Evolutionary conservation across 2,329 filamentous ascomycete genomes (phyloP).

Genomic region (Ceratocystis harringtonii): DNA sequence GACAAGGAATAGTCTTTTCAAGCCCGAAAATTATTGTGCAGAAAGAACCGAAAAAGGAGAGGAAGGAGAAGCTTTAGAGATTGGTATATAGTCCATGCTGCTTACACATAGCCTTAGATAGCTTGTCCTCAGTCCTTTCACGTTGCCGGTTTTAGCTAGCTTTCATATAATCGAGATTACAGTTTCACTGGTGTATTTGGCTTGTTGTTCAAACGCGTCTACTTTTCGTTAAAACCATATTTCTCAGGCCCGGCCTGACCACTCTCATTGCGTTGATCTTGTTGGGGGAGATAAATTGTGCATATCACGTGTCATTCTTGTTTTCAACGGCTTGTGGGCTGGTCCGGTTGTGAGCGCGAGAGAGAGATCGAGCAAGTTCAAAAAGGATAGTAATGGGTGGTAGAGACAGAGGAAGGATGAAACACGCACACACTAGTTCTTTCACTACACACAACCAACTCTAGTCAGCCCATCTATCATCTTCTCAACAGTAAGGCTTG

Average conservation of each 20-base stretch:
- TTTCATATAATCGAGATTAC: not conserved
- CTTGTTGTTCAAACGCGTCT: not conserved
- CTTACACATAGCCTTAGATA: not conserved
- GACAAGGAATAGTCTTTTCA: not conserved
- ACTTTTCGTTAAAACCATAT: not conserved
- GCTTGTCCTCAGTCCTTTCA: not conserved
- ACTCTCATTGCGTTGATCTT: not conserved
- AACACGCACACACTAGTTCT: not conserved
- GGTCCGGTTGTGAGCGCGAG: not conserved
- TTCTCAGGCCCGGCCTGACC: not conserved
- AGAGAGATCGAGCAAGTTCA: not conserved
- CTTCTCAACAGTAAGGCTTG: too few species aligned
- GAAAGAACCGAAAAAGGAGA: not conserved
- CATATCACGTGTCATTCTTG: slow-evolving; percentile 1
- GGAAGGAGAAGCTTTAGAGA: not conserved
- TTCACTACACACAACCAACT: not conserved
- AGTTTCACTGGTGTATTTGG: not conserved
- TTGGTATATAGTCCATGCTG: not conserved
- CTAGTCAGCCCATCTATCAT: too few species aligned
- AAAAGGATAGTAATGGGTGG: not conserved
- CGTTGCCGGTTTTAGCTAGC: not conserved
- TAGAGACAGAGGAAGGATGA: not conserved
- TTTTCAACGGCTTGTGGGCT: not conserved
- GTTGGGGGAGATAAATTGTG: not conserved
- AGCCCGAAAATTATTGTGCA: not conserved